Evolutionary conservation across 139 green algal species (phyloP).

Genomic region (Monoraphidium neglectum): DNA sequence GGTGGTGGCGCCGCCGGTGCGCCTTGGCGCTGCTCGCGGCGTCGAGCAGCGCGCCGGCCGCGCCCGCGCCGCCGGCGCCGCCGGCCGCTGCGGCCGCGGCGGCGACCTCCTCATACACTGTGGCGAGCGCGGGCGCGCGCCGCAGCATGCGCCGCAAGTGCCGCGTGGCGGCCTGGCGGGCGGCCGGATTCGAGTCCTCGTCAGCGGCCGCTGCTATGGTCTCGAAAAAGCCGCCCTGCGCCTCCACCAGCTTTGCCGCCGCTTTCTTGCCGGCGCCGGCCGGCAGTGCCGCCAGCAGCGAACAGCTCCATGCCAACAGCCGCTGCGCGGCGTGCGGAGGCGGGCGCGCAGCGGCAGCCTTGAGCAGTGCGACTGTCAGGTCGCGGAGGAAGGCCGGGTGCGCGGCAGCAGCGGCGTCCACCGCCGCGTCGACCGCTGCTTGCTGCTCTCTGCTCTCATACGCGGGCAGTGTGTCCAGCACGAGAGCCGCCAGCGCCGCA

Average conservation of each 20-base stretch:
- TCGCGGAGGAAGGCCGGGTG: slow-evolving; percentile 56
- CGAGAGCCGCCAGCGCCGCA: slow-evolving; percentile 38
- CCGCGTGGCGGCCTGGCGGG: not conserved
- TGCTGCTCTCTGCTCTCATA: slow-evolving; percentile 26
- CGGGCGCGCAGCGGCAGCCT: slow-evolving; percentile 29
- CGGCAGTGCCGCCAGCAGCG: slow-evolving; percentile 53
- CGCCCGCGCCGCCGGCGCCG: slow-evolving; percentile 28
- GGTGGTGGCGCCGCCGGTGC: not conserved
- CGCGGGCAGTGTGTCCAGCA: slow-evolving; percentile 27
- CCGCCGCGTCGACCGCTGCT: slow-evolving; percentile 21
- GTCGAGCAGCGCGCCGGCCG: slow-evolving; percentile 34
- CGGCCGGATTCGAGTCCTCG: not conserved
- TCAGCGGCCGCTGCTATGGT: not conserved
- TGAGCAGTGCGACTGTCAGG: slow-evolving; percentile 52
- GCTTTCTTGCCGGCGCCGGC: slow-evolving; percentile 59
- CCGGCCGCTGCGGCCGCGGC: slow-evolving; percentile 27
- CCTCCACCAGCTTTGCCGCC: slow-evolving; percentile 67
- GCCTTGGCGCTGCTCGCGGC: not conserved
- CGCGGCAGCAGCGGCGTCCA: slow-evolving; percentile 20
- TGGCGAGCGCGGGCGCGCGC: slow-evolving; percentile 23
- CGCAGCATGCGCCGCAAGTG: slow-evolving; percentile 25
- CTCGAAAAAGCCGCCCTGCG: slow-evolving; percentile 37
- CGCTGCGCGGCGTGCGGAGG: slow-evolving; percentile 25
- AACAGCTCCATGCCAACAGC: slow-evolving; percentile 57
- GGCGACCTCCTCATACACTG: slow-evolving; percentile 39